Evolutionary conservation across 106 monocot species (phyloP).

Genomic region (Agapanthus africanus): DNA sequence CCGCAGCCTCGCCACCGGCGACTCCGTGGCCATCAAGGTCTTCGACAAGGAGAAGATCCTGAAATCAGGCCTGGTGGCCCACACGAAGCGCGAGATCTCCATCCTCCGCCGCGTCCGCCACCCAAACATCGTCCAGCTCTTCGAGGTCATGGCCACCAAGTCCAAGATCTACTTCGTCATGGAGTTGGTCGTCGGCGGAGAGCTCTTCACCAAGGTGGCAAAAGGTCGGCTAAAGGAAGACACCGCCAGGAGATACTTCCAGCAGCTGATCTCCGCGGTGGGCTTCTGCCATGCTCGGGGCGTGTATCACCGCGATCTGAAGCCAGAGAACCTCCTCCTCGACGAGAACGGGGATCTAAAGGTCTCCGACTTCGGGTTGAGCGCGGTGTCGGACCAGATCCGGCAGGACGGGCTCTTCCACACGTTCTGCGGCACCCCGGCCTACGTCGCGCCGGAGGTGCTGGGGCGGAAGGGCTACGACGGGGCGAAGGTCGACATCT

Average conservation of each 20-base stretch:
- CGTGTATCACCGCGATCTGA: conserved; percentile 86
- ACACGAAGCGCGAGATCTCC: conserved; percentile 62
- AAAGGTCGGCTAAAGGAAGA: conserved; percentile 65
- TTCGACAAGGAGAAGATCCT: conserved; percentile 58
- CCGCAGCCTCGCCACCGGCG: conserved; percentile 22
- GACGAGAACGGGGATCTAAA: conserved; percentile 60
- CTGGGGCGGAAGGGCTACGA: conserved; percentile 47
- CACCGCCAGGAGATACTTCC: conserved; percentile 61
- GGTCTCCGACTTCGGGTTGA: conserved; percentile 61
- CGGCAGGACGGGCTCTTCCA: conserved; percentile 47
- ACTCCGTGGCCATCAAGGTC: conserved; percentile 52
- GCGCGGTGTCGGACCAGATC: conserved; percentile 58
- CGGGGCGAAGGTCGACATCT: conserved; percentile 50
- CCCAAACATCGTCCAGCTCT: conserved; percentile 56
- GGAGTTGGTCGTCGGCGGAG: conserved; percentile 61
- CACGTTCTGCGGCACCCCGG: conserved; percentile 67
- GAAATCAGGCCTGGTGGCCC: conserved; percentile 44
- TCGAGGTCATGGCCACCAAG: conserved; percentile 70
- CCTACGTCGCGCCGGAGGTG: conserved; percentile 58
- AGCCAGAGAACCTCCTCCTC: conserved; percentile 82
- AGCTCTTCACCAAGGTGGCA: conserved; percentile 52
- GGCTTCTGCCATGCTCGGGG: conserved; percentile 82
- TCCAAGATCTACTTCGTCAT: conserved; percentile 68
- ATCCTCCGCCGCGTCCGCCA: conserved; percentile 62
- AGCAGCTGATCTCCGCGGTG: conserved; percentile 78